Base-by-base conservation (phyloP, 805 yeast species). In the Saturnispora gosingensis region DNA sequence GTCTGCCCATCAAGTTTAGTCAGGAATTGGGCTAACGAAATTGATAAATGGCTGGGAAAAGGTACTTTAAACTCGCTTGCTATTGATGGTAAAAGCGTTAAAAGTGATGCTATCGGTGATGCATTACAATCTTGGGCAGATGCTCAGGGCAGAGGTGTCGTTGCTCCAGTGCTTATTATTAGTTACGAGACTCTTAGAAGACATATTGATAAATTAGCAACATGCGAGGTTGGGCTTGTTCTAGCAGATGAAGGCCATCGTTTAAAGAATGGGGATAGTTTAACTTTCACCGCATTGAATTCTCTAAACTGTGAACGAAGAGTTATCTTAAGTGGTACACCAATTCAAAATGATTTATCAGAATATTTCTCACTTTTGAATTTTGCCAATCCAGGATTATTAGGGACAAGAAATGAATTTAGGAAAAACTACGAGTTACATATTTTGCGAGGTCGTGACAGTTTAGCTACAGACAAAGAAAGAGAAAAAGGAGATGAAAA, bases 1-100 rank as follows among this genome's bases (percentile, higher is more conserved):
- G 97, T 89, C 1, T 91, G 99, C 64, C 99, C 99, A 1, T 88
- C 97, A 0, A 85, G 96, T 9, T 72, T 91, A 59, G 99, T 91
- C 30, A 76, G 88, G 53, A 91, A 91, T 62, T 91, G 99, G 99
- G 98, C 98, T 1, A 91, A 93, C 63, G 99, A 91, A 68, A 79
- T 91, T 49, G 79, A 81, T 39, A 91, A 91, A 67, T 91, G 99
- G 99, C 73, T 91, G 20, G 99, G 99, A 0, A 85, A 84, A 58
- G 96, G 93, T n/a, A 80, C 86, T 0, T 63, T 91, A 7, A 82
- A 93, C 2, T 93, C 97, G 0, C 71, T 93, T 50, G 96, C 97
- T 0, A 82, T 88, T 13, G 98, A 93, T 64, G 99, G 99, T 10
- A 90, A 89, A 62, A 74, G 82, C 38, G 83, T 86, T 8, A 86